phyloP scores from a whole-genome alignment of 495 filamentous ascomycete species.

The Neurospora sublineolata region DNA sequence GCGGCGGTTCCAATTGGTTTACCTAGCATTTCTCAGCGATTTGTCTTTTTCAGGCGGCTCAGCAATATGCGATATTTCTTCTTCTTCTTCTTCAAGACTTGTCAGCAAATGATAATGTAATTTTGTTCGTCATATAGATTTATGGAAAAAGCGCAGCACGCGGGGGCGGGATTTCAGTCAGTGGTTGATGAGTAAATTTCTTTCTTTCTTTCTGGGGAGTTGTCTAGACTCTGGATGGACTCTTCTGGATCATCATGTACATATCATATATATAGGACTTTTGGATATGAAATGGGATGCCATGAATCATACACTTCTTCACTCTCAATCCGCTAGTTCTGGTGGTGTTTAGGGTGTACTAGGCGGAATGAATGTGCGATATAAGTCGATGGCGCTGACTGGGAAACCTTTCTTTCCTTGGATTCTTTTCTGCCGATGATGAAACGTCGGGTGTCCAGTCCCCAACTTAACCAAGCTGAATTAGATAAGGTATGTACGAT shows the following conservation, averaged over 20 bases:
- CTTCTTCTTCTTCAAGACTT: not conserved
- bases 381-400: not conserved
- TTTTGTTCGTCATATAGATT: not conserved
- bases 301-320: not conserved
- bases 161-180: not conserved
- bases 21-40: not conserved
- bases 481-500: not conserved
- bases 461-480: not conserved
- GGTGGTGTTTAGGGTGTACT: not conserved
- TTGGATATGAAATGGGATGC: not conserved
- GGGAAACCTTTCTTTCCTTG: not conserved
- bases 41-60: not conserved
- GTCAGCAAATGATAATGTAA: not conserved
- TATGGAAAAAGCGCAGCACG: not conserved
- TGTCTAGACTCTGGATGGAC: too few relatives aligned
- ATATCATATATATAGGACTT: not conserved
- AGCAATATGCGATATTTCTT: not conserved
- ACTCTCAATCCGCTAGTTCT: not conserved
- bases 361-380: not conserved
- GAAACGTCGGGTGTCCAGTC: not conserved
- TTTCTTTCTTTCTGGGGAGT: not conserved
- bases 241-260: not conserved
- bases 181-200: not conserved
- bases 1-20: not conserved
- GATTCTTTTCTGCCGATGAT: not conserved